Percentiles rank a stretch among this genome's conserved stretches.
phyloP scores from a whole-genome alignment of 2,329 filamentous ascomycete genomes.

The Ophiostoma australiae region DNA sequence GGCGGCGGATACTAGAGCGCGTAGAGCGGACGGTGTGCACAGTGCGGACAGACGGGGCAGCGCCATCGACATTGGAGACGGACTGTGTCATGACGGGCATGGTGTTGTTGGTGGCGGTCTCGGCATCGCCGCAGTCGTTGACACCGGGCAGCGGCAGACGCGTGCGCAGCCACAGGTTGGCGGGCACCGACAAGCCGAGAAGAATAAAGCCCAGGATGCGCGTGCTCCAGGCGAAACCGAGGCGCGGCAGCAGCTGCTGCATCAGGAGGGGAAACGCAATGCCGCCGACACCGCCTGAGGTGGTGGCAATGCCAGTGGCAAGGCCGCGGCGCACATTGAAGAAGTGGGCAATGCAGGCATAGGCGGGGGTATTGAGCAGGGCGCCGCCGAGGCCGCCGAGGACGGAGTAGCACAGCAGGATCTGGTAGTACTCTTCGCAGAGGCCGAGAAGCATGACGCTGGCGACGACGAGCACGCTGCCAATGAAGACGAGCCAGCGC shows the following conservation, averaged over 20 bases:
- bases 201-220: conserved; percentile 49
- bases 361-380: conserved; percentile 70
- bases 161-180: conserved; percentile 47
- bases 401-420: conserved; percentile 70
- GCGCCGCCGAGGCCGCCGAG: conserved; percentile 68
- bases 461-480: conserved; percentile 57
- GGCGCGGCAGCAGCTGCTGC: conserved; percentile 41
- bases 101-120: conserved; percentile 29
- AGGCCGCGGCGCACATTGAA: conserved; percentile 67
- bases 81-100: conserved; percentile 36
- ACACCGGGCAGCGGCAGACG: conserved; percentile 46
- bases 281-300: conserved; percentile 66
- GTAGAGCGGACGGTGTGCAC: conserved; percentile 31
- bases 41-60: not conserved
- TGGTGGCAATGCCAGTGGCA: conserved; percentile 76
- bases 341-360: conserved; percentile 72
- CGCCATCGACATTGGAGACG: conserved; percentile 43
- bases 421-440: conserved; percentile 71
- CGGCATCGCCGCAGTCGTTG: conserved; percentile 38
- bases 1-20: conserved; percentile 8
- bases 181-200: conserved; percentile 43
- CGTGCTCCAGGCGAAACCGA: conserved; percentile 48
- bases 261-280: conserved; percentile 55
- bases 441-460: conserved; percentile 64
- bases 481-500: conserved; percentile 58